Percentiles rank a stretch among this genome's conserved stretches.
phyloP scores from a whole-genome alignment of 306 rosid species.

The Luffa aegyptiaca region DNA sequence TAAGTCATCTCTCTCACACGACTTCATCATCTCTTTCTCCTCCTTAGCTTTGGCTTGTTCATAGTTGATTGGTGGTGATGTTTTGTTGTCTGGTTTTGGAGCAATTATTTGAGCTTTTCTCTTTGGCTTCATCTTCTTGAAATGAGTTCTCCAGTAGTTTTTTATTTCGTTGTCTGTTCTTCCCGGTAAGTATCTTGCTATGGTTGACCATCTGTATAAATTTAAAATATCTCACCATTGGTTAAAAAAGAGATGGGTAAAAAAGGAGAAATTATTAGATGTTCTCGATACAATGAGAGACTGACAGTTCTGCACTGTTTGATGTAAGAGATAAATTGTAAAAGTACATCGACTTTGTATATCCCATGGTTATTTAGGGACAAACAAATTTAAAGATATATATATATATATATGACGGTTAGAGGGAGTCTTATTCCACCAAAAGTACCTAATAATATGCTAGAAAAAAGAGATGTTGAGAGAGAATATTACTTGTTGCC shows the following conservation, averaged over 20 bases:
- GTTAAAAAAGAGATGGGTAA: no score
- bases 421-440: no score
- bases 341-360: no score
- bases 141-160: conserved; percentile 72
- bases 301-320: no score
- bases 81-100: neutral
- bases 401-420: no score
- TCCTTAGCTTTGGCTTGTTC: neutral
- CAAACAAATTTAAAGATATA: no score
- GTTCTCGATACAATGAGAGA: no score
- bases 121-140: conserved; percentile 25
- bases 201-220: conserved; percentile 57
- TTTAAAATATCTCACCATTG: no score
- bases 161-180: conserved; percentile 76
- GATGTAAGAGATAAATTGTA: no score
- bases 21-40: neutral
- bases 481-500: conserved; percentile 52
- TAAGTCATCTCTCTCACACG: neutral
- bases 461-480: neutral
- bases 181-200: conserved; percentile 66
- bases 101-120: neutral
- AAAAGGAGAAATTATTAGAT: no score
- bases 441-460: no score
- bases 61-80: neutral
- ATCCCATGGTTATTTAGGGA: no score